Base-by-base conservation (phyloP, 2,329 filamentous ascomycete species). In the Tympanopsis confertula region DNA sequence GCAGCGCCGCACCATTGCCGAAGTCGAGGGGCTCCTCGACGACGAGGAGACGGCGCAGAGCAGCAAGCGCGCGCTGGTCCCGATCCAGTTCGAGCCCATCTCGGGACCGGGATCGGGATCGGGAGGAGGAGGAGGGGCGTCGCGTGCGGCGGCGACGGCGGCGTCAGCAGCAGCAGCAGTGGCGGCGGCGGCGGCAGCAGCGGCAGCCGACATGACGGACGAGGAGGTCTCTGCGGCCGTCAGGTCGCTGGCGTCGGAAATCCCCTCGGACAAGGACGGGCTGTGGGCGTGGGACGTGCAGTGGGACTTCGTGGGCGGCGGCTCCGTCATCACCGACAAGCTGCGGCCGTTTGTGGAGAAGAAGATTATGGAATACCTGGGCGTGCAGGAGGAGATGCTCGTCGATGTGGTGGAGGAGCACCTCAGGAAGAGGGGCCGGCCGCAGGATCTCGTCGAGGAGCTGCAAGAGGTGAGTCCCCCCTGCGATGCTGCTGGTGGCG, bases 21-120 rank as follows among this genome's bases (percentile, higher is more conserved):
- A 98, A 54, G 86, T 98, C 39, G 91, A 96, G 65, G 86, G 86
- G 20, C 68, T 98, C 1, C 68, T 98, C 45, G 91, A 96, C 61
- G 88, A 96, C 58, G 91, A 96, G 58, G 91, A 96, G 53, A 84
- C 91, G 44, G 74, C 82, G 36, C 65, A 69, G 36, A 71, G 72
- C 17, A 74, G 74, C 4, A 85, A 81, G 58, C 76, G 86, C 5
- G 82, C 80, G 41, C 78, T 94, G 37, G 71, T 26, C 7, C 22
- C 22, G 22, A 26, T 26, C 22, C 22, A 71, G 22, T n/a, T 10
- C 22, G 22, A 26, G 7, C n/a, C n/a, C n/a, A n/a, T n/a, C n/a
- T n/a, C n/a, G n/a, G n/a, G n/a, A n/a, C n/a, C n/a, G n/a, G n/a
- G n/a, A n/a, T n/a, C n/a, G n/a, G n/a, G n/a, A n/a, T n/a, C n/a